A percentile compares a stretch with the other conserved stretches of the same genome.
Evolutionary conservation across 352 stramenopile species (phyloP).

Genomic region (Phytophthora pistaciae): DNA sequence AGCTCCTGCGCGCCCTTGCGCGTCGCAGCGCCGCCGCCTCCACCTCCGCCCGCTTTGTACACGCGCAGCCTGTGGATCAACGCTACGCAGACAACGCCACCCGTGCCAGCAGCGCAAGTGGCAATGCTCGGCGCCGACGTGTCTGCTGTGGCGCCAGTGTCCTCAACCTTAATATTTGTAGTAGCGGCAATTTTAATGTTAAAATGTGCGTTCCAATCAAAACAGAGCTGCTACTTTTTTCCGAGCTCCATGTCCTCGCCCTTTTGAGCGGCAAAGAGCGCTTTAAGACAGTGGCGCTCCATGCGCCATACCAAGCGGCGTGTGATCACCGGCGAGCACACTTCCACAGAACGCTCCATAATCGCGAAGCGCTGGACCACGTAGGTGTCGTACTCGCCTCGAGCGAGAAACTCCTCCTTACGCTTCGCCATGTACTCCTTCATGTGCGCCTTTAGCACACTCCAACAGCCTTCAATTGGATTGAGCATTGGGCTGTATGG

Average conservation of each 20-base stretch:
- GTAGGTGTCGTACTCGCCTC: constrained; percentile 20
- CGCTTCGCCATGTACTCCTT: constrained; percentile 4
- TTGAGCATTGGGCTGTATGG: constrained; percentile 38
- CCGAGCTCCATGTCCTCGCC: constrained; percentile 4
- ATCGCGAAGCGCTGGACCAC: not conserved
- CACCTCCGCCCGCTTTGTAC: no score
- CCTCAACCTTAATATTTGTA: no score
- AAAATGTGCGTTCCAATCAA: no score
- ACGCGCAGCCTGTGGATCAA: no score
- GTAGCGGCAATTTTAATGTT: no score
- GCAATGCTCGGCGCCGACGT: no score
- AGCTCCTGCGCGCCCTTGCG: no score
- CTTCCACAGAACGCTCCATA: not conserved
- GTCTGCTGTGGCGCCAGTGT: no score
- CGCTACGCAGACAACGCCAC: no score
- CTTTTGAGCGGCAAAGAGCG: constrained; percentile 15
- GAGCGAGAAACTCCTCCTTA: constrained; percentile 23
- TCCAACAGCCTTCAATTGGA: constrained; percentile 35
- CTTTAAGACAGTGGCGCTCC: constrained; percentile 6
- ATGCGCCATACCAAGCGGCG: not conserved
- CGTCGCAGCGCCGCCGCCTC: no score
- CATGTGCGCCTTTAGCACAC: constrained; percentile 22
- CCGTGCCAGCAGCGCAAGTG: no score
- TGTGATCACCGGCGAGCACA: not conserved
- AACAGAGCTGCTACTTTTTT: no score